Evolutionary conservation across 1,284 basidiomycete genomes (phyloP).

Genomic region (Boletus holoroseus): DNA sequence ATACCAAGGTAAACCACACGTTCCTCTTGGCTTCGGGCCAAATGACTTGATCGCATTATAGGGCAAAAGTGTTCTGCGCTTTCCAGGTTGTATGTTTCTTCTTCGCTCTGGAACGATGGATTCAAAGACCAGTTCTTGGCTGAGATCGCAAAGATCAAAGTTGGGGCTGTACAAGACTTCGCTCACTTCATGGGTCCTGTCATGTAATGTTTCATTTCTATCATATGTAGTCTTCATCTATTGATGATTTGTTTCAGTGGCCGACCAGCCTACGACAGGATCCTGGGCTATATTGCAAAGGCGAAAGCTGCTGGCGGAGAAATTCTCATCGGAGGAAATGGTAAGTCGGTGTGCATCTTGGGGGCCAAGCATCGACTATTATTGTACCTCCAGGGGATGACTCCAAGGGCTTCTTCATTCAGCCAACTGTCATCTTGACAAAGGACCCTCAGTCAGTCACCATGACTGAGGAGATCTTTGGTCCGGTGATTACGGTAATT

Average conservation of each 20-base stretch:
- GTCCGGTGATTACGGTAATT: constrained; percentile 86
- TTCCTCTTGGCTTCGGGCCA: neutral
- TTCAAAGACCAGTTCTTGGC: constrained; percentile 79
- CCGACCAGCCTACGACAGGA: constrained; percentile 83
- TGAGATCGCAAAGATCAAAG: constrained; percentile 79
- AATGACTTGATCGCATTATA: constrained; percentile 25
- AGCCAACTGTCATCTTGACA: constrained; percentile 93
- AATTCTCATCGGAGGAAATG: constrained; percentile 79
- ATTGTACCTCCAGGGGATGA: constrained; percentile 53
- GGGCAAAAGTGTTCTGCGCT: constrained; percentile 97
- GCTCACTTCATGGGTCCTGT: constrained; percentile 93
- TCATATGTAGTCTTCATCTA: neutral
- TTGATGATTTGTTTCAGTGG: constrained; percentile 43
- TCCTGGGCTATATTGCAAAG: constrained; percentile 79
- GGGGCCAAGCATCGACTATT: neutral
- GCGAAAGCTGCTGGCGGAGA: constrained; percentile 88
- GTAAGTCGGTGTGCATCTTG: constrained; percentile 37
- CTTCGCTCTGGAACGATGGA: constrained; percentile 79
- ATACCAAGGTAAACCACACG: constrained; percentile 71
- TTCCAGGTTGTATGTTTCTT: constrained; percentile 86
- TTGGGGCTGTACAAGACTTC: constrained; percentile 78
- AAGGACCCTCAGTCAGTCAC: constrained; percentile 89
- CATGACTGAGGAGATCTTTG: constrained; percentile 95
- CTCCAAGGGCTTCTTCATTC: constrained; percentile 89
- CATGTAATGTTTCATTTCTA: constrained; percentile 52